Evolutionary conservation across 2,329 filamentous ascomycete genomes (phyloP).

Genomic region (Fusarium begoniae): DNA sequence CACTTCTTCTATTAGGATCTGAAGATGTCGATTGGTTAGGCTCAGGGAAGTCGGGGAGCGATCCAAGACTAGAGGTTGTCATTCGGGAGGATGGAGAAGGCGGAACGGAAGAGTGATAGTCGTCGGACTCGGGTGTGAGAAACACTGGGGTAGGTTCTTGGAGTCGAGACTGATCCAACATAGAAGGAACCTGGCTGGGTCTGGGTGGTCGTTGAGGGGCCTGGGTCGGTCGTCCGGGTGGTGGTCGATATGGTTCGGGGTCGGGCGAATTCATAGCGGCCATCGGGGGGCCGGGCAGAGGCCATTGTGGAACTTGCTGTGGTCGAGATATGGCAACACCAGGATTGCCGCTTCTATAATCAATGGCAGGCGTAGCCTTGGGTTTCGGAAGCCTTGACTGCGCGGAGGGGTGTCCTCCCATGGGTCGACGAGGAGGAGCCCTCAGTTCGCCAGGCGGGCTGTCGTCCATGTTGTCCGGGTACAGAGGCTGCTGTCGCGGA

Average conservation of each 20-base stretch:
- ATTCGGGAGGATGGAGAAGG: slow-evolving; percentile 61
- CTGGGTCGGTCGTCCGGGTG: slow-evolving; percentile 58
- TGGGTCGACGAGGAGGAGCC: slow-evolving; percentile 43
- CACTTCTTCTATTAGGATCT: slow-evolving; percentile 56
- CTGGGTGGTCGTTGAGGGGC: slow-evolving; percentile 67
- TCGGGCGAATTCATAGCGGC: slow-evolving; percentile 46
- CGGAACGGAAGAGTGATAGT: slow-evolving; percentile 54
- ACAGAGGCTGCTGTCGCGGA: slow-evolving; percentile 36
- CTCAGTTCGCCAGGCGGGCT: slow-evolving; percentile 37
- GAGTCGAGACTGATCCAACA: slow-evolving; percentile 64
- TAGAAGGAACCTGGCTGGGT: slow-evolving; percentile 67
- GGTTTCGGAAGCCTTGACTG: slow-evolving; percentile 31
- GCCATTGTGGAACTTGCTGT: slow-evolving; percentile 64
- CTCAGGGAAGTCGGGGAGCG: slow-evolving; percentile 68
- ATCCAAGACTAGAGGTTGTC: slow-evolving; percentile 62
- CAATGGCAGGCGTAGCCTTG: slow-evolving; percentile 25
- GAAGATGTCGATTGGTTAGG: slow-evolving; percentile 46
- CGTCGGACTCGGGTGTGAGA: slow-evolving; percentile 42
- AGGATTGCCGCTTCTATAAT: slow-evolving; percentile 31
- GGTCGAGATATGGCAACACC: slow-evolving; percentile 63
- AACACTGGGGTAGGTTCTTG: slow-evolving; percentile 67
- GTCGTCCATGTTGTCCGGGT: slow-evolving; percentile 43
- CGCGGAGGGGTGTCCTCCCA: slow-evolving; percentile 28
- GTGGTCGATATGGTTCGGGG: slow-evolving; percentile 59
- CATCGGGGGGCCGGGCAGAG: slow-evolving; percentile 54